These are phyloP conservation scores for Delphinella strobiligena DNA, from an alignment of 2,329 filamentous ascomycete species.

Conservation along the genomic window DNA sequence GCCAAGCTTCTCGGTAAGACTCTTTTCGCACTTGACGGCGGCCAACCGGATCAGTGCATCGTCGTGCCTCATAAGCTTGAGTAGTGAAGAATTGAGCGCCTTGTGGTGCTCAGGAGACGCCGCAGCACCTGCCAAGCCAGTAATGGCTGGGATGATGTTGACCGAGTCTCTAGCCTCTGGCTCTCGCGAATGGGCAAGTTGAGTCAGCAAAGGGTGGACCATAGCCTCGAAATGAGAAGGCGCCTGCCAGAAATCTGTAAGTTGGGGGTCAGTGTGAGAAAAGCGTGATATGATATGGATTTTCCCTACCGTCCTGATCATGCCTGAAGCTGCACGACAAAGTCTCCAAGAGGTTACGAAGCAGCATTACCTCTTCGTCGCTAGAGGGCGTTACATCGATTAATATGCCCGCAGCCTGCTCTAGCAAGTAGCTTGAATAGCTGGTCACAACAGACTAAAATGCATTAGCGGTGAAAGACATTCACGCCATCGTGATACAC, in stretches of 20 bases:
- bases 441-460: conserved; percentile 70
- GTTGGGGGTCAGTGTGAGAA: no score
- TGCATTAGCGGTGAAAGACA: neutral
- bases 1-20: conserved; percentile 51
- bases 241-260: conserved; percentile 79
- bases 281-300: no score
- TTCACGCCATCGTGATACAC: neutral
- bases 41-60: conserved; percentile 62
- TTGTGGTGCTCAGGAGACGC: conserved; percentile 86
- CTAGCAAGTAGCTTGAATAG: conserved; percentile 76
- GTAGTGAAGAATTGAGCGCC: conserved; percentile 66
- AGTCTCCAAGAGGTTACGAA: conserved; percentile 57
- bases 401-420: conserved; percentile 58
- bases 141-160: conserved; percentile 60
- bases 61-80: conserved; percentile 67
- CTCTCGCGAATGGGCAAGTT: conserved; percentile 32
- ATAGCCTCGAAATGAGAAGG: conserved; percentile 74
- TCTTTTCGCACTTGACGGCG: conserved; percentile 70
- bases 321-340: conserved; percentile 68
- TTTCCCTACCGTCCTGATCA: conserved; percentile 57
- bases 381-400: conserved; percentile 27
- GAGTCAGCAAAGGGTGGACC: conserved; percentile 54
- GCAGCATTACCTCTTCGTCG: conserved; percentile 47
- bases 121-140: conserved; percentile 66
- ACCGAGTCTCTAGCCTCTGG: conserved; percentile 15